Base-by-base conservation (phyloP, 148 eudicot species). In the Spergularia marina region DNA sequence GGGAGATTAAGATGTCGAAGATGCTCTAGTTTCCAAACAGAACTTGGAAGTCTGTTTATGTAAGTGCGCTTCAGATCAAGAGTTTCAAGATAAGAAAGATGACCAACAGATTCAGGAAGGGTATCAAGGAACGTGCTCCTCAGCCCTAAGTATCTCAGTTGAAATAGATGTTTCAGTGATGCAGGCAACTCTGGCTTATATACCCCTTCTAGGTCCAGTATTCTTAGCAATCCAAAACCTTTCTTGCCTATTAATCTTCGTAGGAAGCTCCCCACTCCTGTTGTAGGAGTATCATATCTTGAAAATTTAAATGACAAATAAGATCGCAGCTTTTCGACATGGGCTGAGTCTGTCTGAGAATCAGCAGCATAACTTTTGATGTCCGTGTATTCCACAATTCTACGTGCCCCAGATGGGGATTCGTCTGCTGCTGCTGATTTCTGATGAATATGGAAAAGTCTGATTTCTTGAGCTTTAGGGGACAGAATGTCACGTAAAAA, bases 161-260 rank as follows among this genome's bases (percentile, higher is more conserved):
- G 80, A 61, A 78, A 74, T 54, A 87, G 79, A 39, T 83, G 68
- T 49, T 85, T 86, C 8, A 87, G 82, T 40, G 84, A 77, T 4
- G 80, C 75, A 15, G 90, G 90, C 78, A 87, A 74, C 62, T 65
- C 83, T 25, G 90, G 87, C 68, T 84, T 87, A 65, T 85, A 82
- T 51, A 85, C 87, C 0, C 85, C 78, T 54, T 87, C 90, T 7
- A 87, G 80, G 53, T 87, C 90, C 62, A 87, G 90, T 64, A 87
- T 86, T 76, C 85, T 79, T 18, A 87, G 85, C 78, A 84, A 52
- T 30, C 83, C 83, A 39, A 76, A 80, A 1, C 85, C 83, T 52
- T 21, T 59, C 10, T 56, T 70, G 12, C 74, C 80, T 14, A 74
- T 80, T 20, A 77, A 76, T 64, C 55, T 76, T 40, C n/a, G 57